A percentile compares a stretch with the other conserved stretches of the same genome.
phyloP scores from a whole-genome alignment of 2,329 filamentous ascomycete species.

The Verticillium tricorpus region DNA sequence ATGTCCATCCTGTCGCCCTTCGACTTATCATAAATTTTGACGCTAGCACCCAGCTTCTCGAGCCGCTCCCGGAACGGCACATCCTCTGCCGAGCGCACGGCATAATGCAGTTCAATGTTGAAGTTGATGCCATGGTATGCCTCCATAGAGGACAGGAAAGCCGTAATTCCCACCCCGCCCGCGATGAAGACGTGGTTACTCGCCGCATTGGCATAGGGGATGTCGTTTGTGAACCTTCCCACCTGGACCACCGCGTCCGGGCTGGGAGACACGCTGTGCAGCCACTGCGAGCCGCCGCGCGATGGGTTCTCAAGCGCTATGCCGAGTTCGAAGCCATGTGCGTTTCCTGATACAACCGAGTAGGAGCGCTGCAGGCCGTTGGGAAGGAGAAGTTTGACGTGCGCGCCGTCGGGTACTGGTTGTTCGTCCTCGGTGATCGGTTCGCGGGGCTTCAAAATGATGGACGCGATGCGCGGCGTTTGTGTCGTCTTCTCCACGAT shows the following conservation, averaged over 20 bases:
- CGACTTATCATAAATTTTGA: conserved; percentile 48
- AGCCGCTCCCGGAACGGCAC: conserved; percentile 50
- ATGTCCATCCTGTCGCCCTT: conserved; percentile 50
- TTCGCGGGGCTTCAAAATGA: conserved; percentile 44
- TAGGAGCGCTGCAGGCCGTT: conserved; percentile 55
- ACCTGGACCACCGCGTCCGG: conserved; percentile 45
- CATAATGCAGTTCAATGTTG: conserved; percentile 54
- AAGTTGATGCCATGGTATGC: conserved; percentile 38
- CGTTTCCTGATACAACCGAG: conserved; percentile 51
- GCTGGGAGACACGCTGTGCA: conserved; percentile 43
- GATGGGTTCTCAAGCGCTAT: conserved; percentile 50
- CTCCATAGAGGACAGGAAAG: conserved; percentile 50
- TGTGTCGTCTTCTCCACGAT: conserved; percentile 46
- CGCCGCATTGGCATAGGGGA: conserved; percentile 39
- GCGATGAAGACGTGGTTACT: conserved; percentile 59
- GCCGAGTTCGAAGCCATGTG: conserved; percentile 50
- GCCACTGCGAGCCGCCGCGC: conserved; percentile 56
- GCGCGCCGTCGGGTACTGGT: conserved; percentile 35
- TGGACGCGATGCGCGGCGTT: conserved; percentile 44
- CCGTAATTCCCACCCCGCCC: conserved; percentile 63
- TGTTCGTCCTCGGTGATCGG: conserved; percentile 25
- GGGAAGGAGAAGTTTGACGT: conserved; percentile 52
- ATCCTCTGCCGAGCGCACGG: conserved; percentile 46
- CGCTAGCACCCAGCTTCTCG: conserved; percentile 31
- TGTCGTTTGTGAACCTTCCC: conserved; percentile 43